A percentile compares a stretch with the other conserved stretches of the same genome.
These are phyloP conservation scores for Populus deltoides DNA, from an alignment of 345 rosid species.

Conservation along the genomic window DNA sequence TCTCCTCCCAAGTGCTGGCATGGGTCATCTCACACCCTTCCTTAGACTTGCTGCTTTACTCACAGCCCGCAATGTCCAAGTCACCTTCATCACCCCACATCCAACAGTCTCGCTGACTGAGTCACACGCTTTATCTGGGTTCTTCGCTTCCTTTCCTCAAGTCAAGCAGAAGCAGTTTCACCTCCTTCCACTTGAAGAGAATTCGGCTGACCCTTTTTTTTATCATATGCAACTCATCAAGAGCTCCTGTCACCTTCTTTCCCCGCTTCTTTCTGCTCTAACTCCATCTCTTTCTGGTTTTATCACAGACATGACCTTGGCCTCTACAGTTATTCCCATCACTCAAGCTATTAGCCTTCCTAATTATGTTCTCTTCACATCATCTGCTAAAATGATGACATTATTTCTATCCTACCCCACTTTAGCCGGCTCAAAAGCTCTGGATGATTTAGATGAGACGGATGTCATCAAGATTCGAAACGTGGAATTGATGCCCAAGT, in stretches of 20 bases:
- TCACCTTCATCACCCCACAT: slow-evolving; percentile 33
- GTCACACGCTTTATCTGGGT: slow-evolving; percentile 17
- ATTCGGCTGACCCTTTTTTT: slow-evolving; percentile 36
- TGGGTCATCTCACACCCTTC: slow-evolving; percentile 47
- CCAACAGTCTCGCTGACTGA: slow-evolving; percentile 39
- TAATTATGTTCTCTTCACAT: slow-evolving; percentile 40
- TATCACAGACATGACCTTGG: slow-evolving; percentile 38
- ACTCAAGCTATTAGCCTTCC: slow-evolving; percentile 29
- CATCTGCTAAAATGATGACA: slow-evolving; percentile 42
- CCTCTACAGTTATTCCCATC: slow-evolving; percentile 28
- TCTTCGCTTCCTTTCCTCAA: slow-evolving; percentile 29
- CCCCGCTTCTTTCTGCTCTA: slow-evolving; percentile 26
- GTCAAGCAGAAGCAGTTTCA: slow-evolving; percentile 19
- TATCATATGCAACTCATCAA: slow-evolving; percentile 23
- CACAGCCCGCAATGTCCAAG: slow-evolving; percentile 4
- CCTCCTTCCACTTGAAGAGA: slow-evolving; percentile 18
- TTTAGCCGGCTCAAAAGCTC: not conserved
- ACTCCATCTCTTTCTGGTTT: slow-evolving; percentile 33
- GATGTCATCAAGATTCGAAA: not conserved
- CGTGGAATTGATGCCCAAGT: slow-evolving; percentile 16
- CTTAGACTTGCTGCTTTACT: slow-evolving; percentile 37
- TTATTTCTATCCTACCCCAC: slow-evolving; percentile 30
- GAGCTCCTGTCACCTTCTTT: slow-evolving; percentile 29
- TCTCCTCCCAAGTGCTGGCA: slow-evolving; percentile 42
- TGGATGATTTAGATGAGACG: not conserved